These are phyloP conservation scores for Ascochyta rabiei DNA, from an alignment of 2,329 filamentous ascomycete species.

Conservation along the genomic window DNA sequence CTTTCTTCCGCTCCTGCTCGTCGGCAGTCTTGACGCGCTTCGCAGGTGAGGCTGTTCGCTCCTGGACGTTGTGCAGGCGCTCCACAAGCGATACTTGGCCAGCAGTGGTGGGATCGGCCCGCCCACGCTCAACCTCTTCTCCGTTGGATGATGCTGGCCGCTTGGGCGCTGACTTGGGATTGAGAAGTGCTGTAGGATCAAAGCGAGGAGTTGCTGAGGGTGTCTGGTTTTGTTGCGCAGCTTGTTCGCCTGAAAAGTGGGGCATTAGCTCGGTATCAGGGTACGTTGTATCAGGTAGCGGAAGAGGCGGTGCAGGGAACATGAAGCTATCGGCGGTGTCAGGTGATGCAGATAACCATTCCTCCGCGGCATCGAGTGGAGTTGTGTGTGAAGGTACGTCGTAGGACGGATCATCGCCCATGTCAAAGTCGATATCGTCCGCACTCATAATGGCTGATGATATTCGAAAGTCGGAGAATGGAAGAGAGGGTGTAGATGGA, in stretches of 20 bases:
- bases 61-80: conserved; percentile 74
- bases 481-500: neutral
- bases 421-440: conserved; percentile 2
- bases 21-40: conserved; percentile 41
- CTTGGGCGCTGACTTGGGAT: conserved; percentile 41
- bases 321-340: neutral
- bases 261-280: conserved; percentile 23
- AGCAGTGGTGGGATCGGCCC: conserved; percentile 23
- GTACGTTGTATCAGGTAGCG: neutral
- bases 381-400: neutral
- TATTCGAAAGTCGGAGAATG: neutral
- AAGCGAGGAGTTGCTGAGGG: conserved; percentile 22
- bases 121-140: conserved; percentile 29
- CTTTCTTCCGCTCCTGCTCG: conserved; percentile 25
- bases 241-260: conserved; percentile 27
- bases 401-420: conserved; percentile 5
- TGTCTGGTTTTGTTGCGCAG: conserved; percentile 13
- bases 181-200: conserved; percentile 39
- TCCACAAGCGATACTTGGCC: conserved; percentile 72
- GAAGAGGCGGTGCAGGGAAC: neutral
- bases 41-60: conserved; percentile 63
- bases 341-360: conserved; percentile 8
- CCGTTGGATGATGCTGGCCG: conserved; percentile 36
- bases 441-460: neutral
- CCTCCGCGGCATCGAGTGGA: conserved; percentile 6